phyloP scores from a whole-genome alignment of 2,329 filamentous ascomycete genomes.

The Truncatella angustata region DNA sequence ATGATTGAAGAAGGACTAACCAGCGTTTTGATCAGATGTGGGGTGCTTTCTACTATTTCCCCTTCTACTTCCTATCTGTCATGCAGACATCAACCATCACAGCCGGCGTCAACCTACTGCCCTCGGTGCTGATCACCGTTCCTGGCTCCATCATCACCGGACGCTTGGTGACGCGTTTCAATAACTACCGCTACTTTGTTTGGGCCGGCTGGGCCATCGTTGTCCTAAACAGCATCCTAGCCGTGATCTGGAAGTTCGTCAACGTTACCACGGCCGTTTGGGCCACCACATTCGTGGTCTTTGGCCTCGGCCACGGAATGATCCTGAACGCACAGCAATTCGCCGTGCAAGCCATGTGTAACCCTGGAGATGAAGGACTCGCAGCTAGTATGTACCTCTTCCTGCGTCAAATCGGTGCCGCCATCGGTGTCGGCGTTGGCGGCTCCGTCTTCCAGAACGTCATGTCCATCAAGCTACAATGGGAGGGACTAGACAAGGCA shows the following conservation, averaged over 20 bases:
- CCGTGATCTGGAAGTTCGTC: constrained; percentile 12
- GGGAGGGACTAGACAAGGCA: constrained; percentile 25
- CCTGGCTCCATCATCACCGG: constrained; percentile 16
- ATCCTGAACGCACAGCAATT: constrained; percentile 17
- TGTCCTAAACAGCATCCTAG: constrained; percentile 9
- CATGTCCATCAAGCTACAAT: constrained; percentile 31
- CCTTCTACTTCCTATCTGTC: constrained; percentile 20
- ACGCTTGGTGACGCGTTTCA: constrained; percentile 13
- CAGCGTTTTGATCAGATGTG: constrained; percentile 1
- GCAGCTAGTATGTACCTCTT: constrained; percentile 37
- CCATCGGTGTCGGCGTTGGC: constrained; percentile 39
- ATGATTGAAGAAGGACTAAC: too few species aligned
- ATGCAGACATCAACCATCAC: constrained; percentile 13
- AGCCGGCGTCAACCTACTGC: constrained; percentile 18
- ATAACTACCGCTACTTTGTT: constrained; percentile 16
- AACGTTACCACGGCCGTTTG: constrained; percentile 9
- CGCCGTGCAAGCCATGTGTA: constrained; percentile 18
- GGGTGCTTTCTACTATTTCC: constrained; percentile 8
- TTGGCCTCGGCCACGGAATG: constrained; percentile 17
- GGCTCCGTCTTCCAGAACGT: constrained; percentile 41
- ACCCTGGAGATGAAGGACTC: constrained; percentile 13
- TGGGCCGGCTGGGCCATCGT: constrained; percentile 17
- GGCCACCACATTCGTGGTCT: constrained; percentile 11
- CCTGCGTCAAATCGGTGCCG: constrained; percentile 38
- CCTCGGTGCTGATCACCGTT: constrained; percentile 15